Evolutionary conservation across 2,329 filamentous ascomycete genomes (phyloP).

Genomic region (Pseudogymnoascus sp.): DNA sequence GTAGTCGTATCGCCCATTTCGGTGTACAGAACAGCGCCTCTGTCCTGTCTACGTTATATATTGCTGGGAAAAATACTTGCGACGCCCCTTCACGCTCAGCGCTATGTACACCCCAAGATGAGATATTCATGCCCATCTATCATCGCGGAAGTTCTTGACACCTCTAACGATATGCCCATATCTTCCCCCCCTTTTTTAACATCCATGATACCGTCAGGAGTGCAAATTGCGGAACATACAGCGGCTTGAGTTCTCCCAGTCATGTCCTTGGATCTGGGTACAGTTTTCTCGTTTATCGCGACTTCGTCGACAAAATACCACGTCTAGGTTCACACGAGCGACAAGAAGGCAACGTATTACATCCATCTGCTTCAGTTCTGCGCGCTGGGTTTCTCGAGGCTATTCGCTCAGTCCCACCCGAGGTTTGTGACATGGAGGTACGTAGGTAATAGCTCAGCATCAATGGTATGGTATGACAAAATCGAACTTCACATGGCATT

Average conservation of each 20-base stretch:
- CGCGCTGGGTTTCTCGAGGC: not conserved
- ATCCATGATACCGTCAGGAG: not conserved
- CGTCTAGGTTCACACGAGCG: not conserved
- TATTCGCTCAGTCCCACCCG: not conserved
- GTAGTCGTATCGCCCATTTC: not conserved
- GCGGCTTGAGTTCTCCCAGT: not conserved
- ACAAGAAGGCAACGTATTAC: not conserved
- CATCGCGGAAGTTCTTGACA: not conserved
- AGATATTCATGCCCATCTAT: not conserved
- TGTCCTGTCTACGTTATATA: not conserved
- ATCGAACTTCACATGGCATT: not conserved
- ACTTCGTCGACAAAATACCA: not conserved
- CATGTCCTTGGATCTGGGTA: not conserved
- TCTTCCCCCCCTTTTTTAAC: not conserved
- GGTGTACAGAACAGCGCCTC: not conserved
- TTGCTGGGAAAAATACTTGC: not conserved
- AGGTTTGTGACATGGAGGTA: not conserved
- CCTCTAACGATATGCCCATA: not conserved
- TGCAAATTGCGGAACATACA: not conserved
- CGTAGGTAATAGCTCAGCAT: not conserved
- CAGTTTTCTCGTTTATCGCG: not conserved
- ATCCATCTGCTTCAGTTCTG: not conserved
- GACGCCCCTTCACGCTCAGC: not conserved
- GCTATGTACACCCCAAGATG: not conserved
- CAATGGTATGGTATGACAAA: too few species aligned